Base-by-base conservation (phyloP, 176 grass and related monocot species). In the Avena atlantica region DNA sequence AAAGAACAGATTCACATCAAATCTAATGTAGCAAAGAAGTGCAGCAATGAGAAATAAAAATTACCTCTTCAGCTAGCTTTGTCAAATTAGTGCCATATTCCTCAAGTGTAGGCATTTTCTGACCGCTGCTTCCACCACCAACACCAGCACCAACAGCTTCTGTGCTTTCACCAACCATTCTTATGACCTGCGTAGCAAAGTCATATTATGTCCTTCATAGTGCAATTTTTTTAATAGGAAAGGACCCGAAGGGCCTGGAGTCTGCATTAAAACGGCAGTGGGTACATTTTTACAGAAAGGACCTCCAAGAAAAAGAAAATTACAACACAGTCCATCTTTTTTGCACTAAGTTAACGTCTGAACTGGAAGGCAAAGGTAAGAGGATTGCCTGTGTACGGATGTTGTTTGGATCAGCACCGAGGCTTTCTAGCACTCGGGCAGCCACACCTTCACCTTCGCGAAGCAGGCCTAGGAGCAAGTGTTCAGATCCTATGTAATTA, bases 61-160 rank as follows among this genome's bases (percentile, higher is more conserved):
- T 53, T 94, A 98, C 93, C 93, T 99, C 97, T 65, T 99, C 97
- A 12, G 97, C 97, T 24, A 99, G 87, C 83, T 99, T 99, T 66
- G 97, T 99, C 81, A 99, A 89, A 88, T 94, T 99, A 88, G 97
- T 99, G 65, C 97, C 97, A 47, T 99, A 99, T 79, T 99, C 97
- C 88, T 99, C 94, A 70, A 99, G 97, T 19, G 97, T 99, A 4
- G 97, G 97, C 94, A 96, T 94, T 87, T 99, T 99, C 80, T 94
- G 90, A 15, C 97, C 94, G 81, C 97, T 94, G 70, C 90, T 94
- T 84, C 92, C 97, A 17, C 97, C 97, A 42, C 93, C 97, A 90
- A 94, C 93, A 81, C 90, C 94, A 78, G 93, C 97, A 88, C 97
- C 94, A 52, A 96, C 90, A 57, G 92, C 92, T 92, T 99, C 97